Conservation (phyloP, 2,329 filamentous ascomycete genomes). For the Ophioceras dolichostomum region DNA sequence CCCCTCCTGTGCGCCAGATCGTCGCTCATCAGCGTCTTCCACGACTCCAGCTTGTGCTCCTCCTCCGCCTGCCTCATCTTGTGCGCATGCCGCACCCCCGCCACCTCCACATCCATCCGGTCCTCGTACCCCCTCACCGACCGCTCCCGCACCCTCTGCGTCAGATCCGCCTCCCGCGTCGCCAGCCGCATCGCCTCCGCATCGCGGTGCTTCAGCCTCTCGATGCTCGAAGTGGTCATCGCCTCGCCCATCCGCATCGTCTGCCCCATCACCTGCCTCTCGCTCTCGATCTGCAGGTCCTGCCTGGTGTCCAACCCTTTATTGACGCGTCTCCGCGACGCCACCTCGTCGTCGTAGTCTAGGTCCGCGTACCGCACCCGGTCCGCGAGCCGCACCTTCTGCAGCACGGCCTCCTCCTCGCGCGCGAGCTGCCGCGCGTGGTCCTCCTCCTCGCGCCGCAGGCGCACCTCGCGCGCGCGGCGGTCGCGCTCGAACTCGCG, state of each 20-base stretch:
- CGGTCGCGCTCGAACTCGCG: conserved; percentile 6
- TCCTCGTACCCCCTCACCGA: background rate
- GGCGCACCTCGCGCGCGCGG: conserved; percentile 4
- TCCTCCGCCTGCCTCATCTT: background rate
- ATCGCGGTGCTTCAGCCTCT: background rate
- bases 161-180: background rate
- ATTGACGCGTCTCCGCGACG: background rate
- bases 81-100: background rate
- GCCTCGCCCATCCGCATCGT: background rate
- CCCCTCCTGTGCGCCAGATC: background rate
- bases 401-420: conserved; percentile 5
- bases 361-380: background rate
- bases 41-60: background rate
- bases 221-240: background rate
- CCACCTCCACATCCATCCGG: background rate
- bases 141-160: background rate
- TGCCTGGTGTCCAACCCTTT: background rate
- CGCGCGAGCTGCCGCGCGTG: conserved; percentile 6
- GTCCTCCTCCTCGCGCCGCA: conserved; percentile 4
- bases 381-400: background rate
- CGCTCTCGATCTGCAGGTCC: background rate
- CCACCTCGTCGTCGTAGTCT: background rate
- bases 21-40: background rate
- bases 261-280: background rate
- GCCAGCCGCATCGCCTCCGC: background rate